A percentile compares a stretch with the other conserved stretches of the same genome.
These are phyloP conservation scores for Umbellularia californica DNA, from an alignment of 164 flowering plant species.

Conservation along the genomic window DNA sequence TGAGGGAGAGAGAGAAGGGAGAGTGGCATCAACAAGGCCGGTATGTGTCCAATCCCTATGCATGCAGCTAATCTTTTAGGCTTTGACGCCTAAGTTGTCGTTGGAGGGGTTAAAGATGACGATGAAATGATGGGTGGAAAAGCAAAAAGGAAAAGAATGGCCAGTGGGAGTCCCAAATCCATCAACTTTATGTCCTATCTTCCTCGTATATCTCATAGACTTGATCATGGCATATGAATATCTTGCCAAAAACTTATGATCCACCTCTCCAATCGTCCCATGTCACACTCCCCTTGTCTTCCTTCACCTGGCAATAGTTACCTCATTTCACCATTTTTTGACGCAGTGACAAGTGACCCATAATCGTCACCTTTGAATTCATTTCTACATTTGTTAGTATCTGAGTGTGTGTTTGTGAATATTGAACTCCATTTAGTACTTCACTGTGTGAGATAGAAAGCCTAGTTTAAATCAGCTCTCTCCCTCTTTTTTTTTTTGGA, in stretches of 20 bases:
- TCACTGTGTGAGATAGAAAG: too few species aligned
- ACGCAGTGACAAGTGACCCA: neutral
- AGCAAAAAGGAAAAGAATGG: neutral
- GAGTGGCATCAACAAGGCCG: neutral
- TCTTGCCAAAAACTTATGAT: neutral
- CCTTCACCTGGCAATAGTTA: neutral
- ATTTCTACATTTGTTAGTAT: neutral
- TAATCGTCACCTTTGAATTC: neutral
- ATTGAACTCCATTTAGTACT: too few species aligned
- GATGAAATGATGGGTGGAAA: neutral
- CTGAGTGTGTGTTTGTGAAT: too few species aligned
- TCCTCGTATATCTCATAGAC: neutral
- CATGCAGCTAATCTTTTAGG: neutral
- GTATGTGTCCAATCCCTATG: neutral
- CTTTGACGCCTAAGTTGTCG: neutral
- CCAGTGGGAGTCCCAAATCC: neutral
- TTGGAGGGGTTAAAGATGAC: neutral
- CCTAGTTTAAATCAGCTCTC: too few species aligned
- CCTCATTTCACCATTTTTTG: neutral
- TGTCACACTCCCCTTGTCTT: neutral
- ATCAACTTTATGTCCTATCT: neutral
- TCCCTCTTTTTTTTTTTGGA: too few species aligned
- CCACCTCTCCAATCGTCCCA: neutral
- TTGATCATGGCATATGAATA: neutral
- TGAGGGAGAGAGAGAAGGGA: neutral